These are phyloP conservation scores for Paramyrothecium roridum DNA, from an alignment of 2,329 filamentous ascomycete species.

Conservation along the genomic window DNA sequence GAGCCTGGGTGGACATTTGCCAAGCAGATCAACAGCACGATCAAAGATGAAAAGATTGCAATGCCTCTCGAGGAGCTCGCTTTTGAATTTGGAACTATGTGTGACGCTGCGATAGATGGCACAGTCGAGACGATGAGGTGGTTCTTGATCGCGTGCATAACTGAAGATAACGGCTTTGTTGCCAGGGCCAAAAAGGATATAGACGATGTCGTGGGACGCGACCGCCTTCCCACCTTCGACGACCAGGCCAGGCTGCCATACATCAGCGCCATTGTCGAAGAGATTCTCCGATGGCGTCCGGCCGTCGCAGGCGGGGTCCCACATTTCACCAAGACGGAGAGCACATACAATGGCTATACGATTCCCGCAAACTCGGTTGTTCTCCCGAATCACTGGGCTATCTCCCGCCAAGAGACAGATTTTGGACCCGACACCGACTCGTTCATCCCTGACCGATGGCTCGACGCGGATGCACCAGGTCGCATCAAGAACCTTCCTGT, in stretches of 20 bases:
- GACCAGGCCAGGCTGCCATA: conserved; percentile 37
- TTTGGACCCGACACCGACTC: conserved; percentile 33
- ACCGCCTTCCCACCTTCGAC: conserved; percentile 32
- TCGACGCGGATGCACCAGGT: conserved; percentile 10
- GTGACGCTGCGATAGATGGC: conserved; percentile 28
- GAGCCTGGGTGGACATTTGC: conserved; percentile 26
- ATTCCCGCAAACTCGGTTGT: conserved; percentile 41
- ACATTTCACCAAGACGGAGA: conserved; percentile 29
- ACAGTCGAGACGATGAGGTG: conserved; percentile 23
- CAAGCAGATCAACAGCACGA: conserved; percentile 17
- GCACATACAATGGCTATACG: conserved; percentile 31
- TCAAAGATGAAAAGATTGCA: conserved; percentile 10
- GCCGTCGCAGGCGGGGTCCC: conserved; percentile 32
- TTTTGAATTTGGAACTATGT: conserved; percentile 25
- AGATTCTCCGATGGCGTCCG: conserved; percentile 43
- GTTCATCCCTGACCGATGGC: conserved; percentile 31
- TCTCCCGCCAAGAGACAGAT: conserved; percentile 29
- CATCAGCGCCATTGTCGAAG: conserved; percentile 37
- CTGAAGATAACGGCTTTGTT: conserved; percentile 13
- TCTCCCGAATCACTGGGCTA: conserved; percentile 38
- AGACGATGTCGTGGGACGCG: conserved; percentile 35
- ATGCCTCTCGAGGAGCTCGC: conserved; percentile 26
- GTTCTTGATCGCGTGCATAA: conserved; percentile 26
- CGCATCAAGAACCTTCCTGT: conserved; percentile 21
- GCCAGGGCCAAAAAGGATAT: conserved; percentile 36